Evolutionary conservation across 2,329 filamentous ascomycete genomes (phyloP), one percentile per base, ranked within the genome.

Genomic region (Gnomoniopsis sp.): DNA sequence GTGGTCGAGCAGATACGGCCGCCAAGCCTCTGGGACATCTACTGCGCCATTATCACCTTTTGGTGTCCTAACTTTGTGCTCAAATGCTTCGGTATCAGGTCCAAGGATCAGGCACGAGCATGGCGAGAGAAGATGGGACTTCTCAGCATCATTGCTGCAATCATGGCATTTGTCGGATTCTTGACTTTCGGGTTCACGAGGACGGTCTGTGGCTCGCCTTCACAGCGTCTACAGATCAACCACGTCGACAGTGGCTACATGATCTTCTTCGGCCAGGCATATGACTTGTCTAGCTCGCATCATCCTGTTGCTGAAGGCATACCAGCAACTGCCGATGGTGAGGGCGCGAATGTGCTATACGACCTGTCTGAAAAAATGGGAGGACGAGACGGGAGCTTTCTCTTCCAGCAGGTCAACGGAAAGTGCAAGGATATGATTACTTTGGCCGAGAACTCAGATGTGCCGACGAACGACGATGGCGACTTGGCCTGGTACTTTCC

Each of bases 121-220:
- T 99, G 95, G 95, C 86, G 95, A 65, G 95, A 99, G 72, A 99
- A 99, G 81, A 96, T 99, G 80, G 95, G 95, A 2, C 77, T 99
- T 59, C 90, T 97, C 76, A 96, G 93, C 75, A 87, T 99, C 70
- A 99, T 99, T 70, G 70, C 96, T 34, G 70, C 88, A 61, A 93
- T 98, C 70, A 96, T 93, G 79, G 83, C 86, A 11, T 86, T 93
- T 69, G 93, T 99, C 50, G 95, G 95, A 69, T 99, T 93, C 76
- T 78, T 99, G 55, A 99, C 95, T 0, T 99, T 99, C 69, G 95
- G 95, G 48, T 99, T 99, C 75, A 98, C 91, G 3, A 84, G 89
- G 61, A 87, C 87, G 4, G 95, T 99, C 19, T 99, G 95, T 72
- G 86, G 89, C 17, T 74, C 77, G 2, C 88, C 91, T 10, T 85